These are phyloP conservation scores for Pseudocercospora fuligena DNA, from an alignment of 2,329 filamentous ascomycete genomes.

Conservation along the genomic window DNA sequence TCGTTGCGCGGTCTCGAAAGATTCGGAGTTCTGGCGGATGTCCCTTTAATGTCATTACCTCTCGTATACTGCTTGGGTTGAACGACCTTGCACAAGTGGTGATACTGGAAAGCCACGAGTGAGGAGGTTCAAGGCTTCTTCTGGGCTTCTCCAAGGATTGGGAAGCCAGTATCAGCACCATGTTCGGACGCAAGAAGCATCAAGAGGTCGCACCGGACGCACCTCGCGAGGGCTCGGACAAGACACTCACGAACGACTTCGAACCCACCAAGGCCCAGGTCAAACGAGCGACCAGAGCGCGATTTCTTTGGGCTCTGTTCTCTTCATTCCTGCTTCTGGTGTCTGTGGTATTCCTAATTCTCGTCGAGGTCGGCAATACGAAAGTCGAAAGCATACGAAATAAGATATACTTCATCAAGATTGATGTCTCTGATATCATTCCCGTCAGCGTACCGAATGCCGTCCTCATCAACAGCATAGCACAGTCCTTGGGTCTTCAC, in stretches of 20 bases:
- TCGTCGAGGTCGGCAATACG: slow-evolving; percentile 80
- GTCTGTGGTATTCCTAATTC: slow-evolving; percentile 76
- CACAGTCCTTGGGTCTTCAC: slow-evolving; percentile 81
- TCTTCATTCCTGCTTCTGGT: slow-evolving; percentile 74
- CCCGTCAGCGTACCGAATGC: slow-evolving; percentile 73
- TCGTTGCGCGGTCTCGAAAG: background rate
- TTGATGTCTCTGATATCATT: slow-evolving; percentile 82
- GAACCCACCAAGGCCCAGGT: slow-evolving; percentile 44
- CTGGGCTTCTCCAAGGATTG: background rate
- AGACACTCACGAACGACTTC: slow-evolving; percentile 36
- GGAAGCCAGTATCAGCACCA: slow-evolving; percentile 22
- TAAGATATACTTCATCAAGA: slow-evolving; percentile 80
- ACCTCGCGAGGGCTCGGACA: slow-evolving; percentile 29
- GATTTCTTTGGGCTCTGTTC: slow-evolving; percentile 66
- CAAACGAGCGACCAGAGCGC: slow-evolving; percentile 57
- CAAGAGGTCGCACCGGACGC: slow-evolving; percentile 12
- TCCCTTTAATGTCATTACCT: background rate
- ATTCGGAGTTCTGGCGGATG: background rate
- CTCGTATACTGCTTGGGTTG: background rate
- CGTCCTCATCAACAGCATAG: slow-evolving; percentile 82
- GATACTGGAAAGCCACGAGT: background rate
- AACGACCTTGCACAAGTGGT: background rate
- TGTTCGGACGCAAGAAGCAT: slow-evolving; percentile 41
- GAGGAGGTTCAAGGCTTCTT: background rate
- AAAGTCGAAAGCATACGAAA: slow-evolving; percentile 64